These are phyloP conservation scores for Sequoia sempervirens DNA, from an alignment of 75 land plant species.

Conservation along the genomic window DNA sequence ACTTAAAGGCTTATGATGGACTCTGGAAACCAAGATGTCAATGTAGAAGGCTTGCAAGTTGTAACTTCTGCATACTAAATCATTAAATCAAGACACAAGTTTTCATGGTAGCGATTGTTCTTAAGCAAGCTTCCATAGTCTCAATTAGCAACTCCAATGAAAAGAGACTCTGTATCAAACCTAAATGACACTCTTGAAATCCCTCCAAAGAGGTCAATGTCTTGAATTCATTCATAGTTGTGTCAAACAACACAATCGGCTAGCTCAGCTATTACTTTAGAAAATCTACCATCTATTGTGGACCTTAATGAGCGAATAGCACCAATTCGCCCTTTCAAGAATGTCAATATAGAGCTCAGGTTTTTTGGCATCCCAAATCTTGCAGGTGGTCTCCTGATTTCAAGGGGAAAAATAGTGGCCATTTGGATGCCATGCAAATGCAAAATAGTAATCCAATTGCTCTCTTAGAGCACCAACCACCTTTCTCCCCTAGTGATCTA, in stretches of 20 bases:
- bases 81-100: neutral
- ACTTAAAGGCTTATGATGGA: neutral
- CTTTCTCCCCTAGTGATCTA: neutral
- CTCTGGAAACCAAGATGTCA: no score
- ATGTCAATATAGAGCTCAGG: constrained; percentile 29
- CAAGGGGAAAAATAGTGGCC: constrained; percentile 44
- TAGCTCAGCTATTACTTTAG: constrained; percentile 56
- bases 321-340: constrained; percentile 44
- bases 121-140: constrained; percentile 74
- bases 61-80: neutral
- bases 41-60: neutral
- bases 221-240: constrained; percentile 43
- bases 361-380: constrained; percentile 37
- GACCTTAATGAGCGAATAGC: constrained; percentile 49
- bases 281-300: constrained; percentile 41
- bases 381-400: constrained; percentile 50
- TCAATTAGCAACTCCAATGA: constrained; percentile 68
- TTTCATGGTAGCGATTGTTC: constrained; percentile 7
- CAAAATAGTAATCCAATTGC: constrained; percentile 48
- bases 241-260: constrained; percentile 47
- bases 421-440: constrained; percentile 59
- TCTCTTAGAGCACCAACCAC: constrained; percentile 36
- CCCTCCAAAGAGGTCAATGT: constrained; percentile 82
- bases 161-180: constrained; percentile 73
- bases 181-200: constrained; percentile 76